These are phyloP conservation scores for Moesziomyces sp. DNA, from an alignment of 1,284 basidiomycete genomes.

Conservation along the genomic window DNA sequence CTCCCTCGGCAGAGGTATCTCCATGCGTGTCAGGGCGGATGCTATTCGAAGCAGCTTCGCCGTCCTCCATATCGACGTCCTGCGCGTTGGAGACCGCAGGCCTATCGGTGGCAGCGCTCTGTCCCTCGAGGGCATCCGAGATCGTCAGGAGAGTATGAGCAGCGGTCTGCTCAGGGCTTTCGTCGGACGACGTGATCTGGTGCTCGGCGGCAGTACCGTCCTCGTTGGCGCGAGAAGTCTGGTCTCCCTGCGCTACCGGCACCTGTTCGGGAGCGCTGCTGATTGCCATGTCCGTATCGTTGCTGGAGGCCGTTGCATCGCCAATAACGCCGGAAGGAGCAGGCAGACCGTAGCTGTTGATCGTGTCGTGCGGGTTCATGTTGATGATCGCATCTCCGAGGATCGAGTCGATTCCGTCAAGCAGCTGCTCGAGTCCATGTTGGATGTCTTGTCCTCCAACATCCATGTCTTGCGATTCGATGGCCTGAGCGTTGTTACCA, in stretches of 20 bases:
- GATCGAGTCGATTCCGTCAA: background rate
- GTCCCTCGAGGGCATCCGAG: too few relatives aligned
- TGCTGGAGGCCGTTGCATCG: background rate
- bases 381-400: background rate
- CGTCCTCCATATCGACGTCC: background rate
- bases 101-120: background rate
- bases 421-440: background rate
- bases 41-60: too few relatives aligned
- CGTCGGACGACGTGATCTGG: too few relatives aligned
- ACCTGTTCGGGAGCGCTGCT: too few relatives aligned
- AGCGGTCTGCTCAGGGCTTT: too few relatives aligned
- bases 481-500: background rate
- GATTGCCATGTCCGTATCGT: background rate
- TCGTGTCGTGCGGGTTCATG: background rate
- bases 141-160: too few relatives aligned
- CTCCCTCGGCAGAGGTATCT: too few relatives aligned
- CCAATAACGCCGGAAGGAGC: background rate
- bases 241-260: too few relatives aligned
- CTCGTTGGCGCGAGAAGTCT: too few relatives aligned
- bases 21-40: background rate
- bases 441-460: background rate
- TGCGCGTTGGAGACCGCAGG: background rate
- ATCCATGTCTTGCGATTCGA: background rate
- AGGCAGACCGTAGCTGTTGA: background rate
- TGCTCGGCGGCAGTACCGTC: too few relatives aligned